phyloP scores from a whole-genome alignment of 1,284 basidiomycete species.

The Ganoderma meredithae region DNA sequence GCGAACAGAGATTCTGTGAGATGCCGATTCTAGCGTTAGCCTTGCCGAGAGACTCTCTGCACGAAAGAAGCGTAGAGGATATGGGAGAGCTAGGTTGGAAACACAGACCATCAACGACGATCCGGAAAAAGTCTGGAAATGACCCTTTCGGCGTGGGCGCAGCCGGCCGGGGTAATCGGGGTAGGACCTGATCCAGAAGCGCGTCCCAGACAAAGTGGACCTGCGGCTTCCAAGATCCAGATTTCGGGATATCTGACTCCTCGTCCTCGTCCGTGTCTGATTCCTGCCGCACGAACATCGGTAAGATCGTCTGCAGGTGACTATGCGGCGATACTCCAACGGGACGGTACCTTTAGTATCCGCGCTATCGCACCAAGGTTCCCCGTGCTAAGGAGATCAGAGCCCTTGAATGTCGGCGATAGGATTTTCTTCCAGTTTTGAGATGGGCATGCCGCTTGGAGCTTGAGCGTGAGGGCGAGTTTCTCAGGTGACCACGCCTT shows the following conservation, averaged over 20 bases:
- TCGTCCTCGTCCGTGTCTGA: constrained; percentile 64
- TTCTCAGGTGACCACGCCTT: constrained; percentile 88
- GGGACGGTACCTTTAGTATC: constrained; percentile 73
- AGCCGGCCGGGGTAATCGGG: constrained; percentile 43
- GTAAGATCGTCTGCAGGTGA: constrained; percentile 18
- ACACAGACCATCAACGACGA: constrained; percentile 86
- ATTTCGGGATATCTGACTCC: constrained; percentile 48
- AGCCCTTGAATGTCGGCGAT: constrained; percentile 81
- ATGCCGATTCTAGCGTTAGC: constrained; percentile 16
- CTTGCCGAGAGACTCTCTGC: constrained; percentile 11
- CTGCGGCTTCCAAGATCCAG: constrained; percentile 87
- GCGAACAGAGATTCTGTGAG: constrained; percentile 86
- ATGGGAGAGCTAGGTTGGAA: constrained; percentile 33
- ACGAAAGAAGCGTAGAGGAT: constrained; percentile 1
- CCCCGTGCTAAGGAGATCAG: constrained; percentile 67
- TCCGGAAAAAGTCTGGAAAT: constrained; percentile 90
- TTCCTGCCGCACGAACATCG: constrained; percentile 51
- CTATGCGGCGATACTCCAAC: constrained; percentile 4
- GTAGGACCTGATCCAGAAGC: constrained; percentile 81
- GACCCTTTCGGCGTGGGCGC: constrained; percentile 58
- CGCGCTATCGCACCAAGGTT: constrained; percentile 82
- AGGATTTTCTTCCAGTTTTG: constrained; percentile 75
- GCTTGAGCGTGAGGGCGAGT: constrained; percentile 78
- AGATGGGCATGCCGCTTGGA: constrained; percentile 68
- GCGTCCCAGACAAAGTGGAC: constrained; percentile 93